These are phyloP conservation scores for Rubus parviflorus DNA, from an alignment of 306 rosid genomes.

Conservation along the genomic window DNA sequence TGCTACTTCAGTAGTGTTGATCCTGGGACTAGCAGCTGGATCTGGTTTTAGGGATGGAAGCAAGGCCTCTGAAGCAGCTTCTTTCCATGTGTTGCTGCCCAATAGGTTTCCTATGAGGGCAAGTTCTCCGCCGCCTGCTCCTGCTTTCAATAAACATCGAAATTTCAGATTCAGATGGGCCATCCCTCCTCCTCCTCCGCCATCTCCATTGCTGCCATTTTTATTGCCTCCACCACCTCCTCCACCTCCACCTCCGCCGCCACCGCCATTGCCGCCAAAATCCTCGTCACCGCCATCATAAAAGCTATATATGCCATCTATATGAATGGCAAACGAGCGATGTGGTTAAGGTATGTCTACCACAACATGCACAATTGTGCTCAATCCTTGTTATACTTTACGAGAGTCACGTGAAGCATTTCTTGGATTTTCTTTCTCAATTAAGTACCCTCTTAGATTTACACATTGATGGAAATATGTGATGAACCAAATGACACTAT, in stretches of 20 bases:
- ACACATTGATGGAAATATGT: no score
- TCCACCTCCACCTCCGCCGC: neutral
- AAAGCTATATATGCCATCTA: neutral
- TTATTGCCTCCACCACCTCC: neutral
- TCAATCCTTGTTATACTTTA: no score
- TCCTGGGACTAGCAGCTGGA: neutral
- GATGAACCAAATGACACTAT: no score
- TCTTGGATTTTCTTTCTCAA: no score
- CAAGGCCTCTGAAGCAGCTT: neutral
- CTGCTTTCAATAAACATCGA: neutral
- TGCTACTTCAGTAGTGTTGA: neutral
- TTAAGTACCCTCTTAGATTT: no score
- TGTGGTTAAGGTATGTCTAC: neutral
- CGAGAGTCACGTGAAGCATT: no score
- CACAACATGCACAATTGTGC: neutral
- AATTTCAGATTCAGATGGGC: neutral
- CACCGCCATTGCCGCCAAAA: neutral
- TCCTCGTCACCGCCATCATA: neutral
- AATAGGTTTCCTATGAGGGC: neutral
- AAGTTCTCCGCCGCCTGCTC: conserved; percentile 8
- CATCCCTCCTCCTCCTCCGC: neutral
- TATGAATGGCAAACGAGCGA: neutral
- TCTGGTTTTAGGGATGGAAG: neutral
- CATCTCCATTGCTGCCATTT: neutral
- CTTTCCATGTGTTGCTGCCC: neutral